Base-by-base conservation (phyloP, 192 early-diverging fungal species). In the Podila minutissima region DNA sequence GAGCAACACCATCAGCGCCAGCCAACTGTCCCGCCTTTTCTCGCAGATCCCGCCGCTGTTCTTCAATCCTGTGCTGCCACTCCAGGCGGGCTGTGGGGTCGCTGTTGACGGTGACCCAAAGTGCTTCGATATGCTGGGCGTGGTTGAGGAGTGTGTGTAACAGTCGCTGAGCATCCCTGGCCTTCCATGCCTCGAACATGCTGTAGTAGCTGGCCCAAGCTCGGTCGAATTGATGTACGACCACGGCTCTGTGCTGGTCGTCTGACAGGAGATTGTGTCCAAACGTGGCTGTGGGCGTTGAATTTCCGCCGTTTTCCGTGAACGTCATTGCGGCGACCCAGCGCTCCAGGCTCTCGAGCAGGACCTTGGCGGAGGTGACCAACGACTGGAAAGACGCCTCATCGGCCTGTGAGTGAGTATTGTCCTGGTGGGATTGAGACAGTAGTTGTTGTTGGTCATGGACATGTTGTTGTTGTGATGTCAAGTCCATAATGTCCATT, bases 171-270 rank as follows among this genome's bases (percentile, higher is more conserved):
- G 88, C 86, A 74, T 95, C 94, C 62, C 77, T 79, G 7, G 82
- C 66, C 69, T 94, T 94, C 93, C 93, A 95, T 4, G 84, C 85
- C 55, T 93, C 84, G 65, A 95, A 95, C 12, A 88, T 75, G 37
- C 62, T 69, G 75, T 88, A 91, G 74, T 88, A 95, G 15, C 74
- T 81, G 51, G 73, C 77, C 88, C 87, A 95, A 9, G 83, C 66
- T 3, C 82, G 63, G 50, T 89, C 82, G 71, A 95, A 92, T 28
- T 69, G 19, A 6, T 33, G 62, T 3, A 69, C 38, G 0, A 69
- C 11, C 2, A 19, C 15, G 9, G 59, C 59, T 33, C 31, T 17
- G 19, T 24, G 59, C 29, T 19, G 26, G 8, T 61, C 59, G 15
- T 55, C 50, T 9, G 17, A 22, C 2, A 22, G n/a, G 19, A 53